These are phyloP conservation scores for Bimuria novae-zelandiae DNA, from an alignment of 2,329 filamentous ascomycete species.

Conservation along the genomic window DNA sequence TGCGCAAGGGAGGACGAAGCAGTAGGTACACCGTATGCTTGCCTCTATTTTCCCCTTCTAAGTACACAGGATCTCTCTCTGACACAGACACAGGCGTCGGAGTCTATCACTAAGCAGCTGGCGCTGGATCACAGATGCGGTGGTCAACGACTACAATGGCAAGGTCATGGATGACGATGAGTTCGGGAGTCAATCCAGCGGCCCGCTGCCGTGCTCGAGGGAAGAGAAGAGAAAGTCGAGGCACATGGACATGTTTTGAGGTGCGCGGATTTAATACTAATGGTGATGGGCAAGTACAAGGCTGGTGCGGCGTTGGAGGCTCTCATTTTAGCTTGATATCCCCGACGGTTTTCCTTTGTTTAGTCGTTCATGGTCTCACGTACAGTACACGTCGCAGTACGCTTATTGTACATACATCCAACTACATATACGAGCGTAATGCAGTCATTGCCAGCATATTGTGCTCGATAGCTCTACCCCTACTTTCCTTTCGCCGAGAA, in stretches of 20 bases:
- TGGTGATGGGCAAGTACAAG: neutral
- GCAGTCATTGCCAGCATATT: neutral
- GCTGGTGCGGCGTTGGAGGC: neutral
- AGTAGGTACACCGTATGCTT: slow-evolving; percentile 17
- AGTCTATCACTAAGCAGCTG: slow-evolving; percentile 10
- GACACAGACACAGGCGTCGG: slow-evolving; percentile 3
- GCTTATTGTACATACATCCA: neutral
- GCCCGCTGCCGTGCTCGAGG: slow-evolving; percentile 5
- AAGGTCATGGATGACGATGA: neutral
- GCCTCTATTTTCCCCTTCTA: neutral
- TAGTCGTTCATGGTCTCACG: neutral
- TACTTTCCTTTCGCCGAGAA: neutral
- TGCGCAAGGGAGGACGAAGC: slow-evolving; percentile 8
- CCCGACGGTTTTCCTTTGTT: slow-evolving; percentile 1
- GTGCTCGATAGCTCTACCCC: neutral
- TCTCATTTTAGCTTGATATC: slow-evolving; percentile 6
- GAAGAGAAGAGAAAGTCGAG: slow-evolving; percentile 1
- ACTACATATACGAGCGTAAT: neutral
- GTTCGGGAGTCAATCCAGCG: slow-evolving; percentile 9
- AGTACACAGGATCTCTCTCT: neutral
- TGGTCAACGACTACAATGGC: slow-evolving; percentile 4
- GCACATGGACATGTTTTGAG: neutral
- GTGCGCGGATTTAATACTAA: neutral
- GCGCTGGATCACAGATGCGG: slow-evolving; percentile 14
- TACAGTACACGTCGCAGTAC: neutral